Base-by-base conservation (phyloP, 177 flowering plant genomes). In the Vitis hybrid region DNA sequence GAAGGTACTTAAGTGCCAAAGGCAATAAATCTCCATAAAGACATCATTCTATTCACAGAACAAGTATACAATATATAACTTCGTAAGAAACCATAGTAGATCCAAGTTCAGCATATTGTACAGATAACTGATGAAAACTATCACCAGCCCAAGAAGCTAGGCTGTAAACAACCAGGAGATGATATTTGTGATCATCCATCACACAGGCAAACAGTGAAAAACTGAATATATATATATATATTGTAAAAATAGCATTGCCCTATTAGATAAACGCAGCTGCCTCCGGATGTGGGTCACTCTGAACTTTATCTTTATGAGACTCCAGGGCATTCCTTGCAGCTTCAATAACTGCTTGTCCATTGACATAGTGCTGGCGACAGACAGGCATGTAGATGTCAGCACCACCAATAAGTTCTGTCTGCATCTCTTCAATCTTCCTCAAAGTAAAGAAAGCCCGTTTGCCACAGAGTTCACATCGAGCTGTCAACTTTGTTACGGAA, bases 371-470 rank as follows among this genome's bases (percentile, higher is more conserved):
- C 67, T 82, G 90, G 49, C 99, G 86, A 62, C 99, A 95, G 2
- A 95, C 98, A 13, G 97, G 98, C 97, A 94, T 95, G 78, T 95
- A 95, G 4, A 88, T 81, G 79, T 90, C 97, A 65, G 97, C 86
- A 17, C 99, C 98, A 22, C 86, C 99, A 70, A 95, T 87, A n/a
- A 95, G 80, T 69, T 95, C 98, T 4, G 91, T 89, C 72, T 79
- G 65, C 0, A 82, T 85, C 68, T 90, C 95, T 22, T 2, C 78
- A 10, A 87, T 89, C 82, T 94, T 95, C 82, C 99, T 87, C 52
- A 90, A 70, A 6, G 98, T 92, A 71, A 95, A 95, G 69, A 83
- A 85, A 2, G 97, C 98, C 19, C 79, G 81, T 62, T 89, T 86
- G 28, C 98, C 94, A 82, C 98, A 95, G 9, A 92, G 70, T 69